Percentiles rank a stretch among this genome's conserved stretches.
phyloP scores from a whole-genome alignment of 2,329 filamentous ascomycete genomes.

The Colletotrichum spaethianum region DNA sequence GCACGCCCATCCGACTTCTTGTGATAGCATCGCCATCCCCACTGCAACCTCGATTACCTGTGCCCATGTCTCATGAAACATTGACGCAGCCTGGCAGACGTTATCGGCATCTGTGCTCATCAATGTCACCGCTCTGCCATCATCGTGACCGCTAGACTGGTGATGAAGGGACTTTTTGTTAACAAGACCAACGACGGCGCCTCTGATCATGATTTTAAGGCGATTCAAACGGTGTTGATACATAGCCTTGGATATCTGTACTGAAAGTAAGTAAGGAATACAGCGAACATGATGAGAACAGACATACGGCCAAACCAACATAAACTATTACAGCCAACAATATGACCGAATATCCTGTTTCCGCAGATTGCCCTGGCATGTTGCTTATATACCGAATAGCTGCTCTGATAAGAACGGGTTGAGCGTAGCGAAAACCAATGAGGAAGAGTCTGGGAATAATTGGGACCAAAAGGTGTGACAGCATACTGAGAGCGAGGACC shows the following conservation, averaged over 20 bases:
- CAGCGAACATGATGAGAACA: too few relatives aligned
- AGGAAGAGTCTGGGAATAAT: constrained; percentile 17
- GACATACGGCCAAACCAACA: constrained; percentile 18
- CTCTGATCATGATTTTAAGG: constrained; percentile 21
- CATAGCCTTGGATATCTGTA: neutral
- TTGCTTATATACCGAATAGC: constrained; percentile 7
- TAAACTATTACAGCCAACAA: neutral
- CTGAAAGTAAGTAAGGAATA: too few relatives aligned
- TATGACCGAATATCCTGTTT: neutral
- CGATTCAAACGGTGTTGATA: constrained; percentile 23
- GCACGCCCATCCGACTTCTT: constrained; percentile 43
- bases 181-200: constrained; percentile 17
- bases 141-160: neutral
- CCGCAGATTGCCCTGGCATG: neutral
- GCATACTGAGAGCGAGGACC: constrained; percentile 6
- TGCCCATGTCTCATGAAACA: constrained; percentile 44
- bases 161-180: constrained; percentile 13
- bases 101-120: constrained; percentile 42
- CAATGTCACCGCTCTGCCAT: constrained; percentile 27
- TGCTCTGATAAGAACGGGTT: constrained; percentile 11
- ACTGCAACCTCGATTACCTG: constrained; percentile 42
- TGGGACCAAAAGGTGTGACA: constrained; percentile 8
- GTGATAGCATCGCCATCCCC: constrained; percentile 40
- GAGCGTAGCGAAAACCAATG: constrained; percentile 31
- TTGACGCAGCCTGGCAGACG: constrained; percentile 27